Evolutionary conservation across 331 rosid species (phyloP).

Genomic region (Dryas integrifolia): DNA sequence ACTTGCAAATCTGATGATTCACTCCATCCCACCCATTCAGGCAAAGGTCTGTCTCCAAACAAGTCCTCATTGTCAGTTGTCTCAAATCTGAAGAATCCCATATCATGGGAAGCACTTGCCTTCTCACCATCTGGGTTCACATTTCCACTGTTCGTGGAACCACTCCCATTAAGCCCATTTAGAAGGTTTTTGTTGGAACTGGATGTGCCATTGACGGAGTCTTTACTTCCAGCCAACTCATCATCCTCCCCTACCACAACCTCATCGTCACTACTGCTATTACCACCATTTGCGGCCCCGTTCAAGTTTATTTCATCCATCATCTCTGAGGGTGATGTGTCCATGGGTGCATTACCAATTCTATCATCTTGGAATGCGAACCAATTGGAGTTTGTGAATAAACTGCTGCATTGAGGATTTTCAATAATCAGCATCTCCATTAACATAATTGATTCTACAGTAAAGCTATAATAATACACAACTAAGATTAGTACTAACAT

Average conservation of each 20-base stretch:
- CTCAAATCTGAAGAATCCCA: slow-evolving; percentile 86
- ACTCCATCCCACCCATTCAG: slow-evolving; percentile 93
- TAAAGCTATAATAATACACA: neutral
- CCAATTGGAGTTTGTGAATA: slow-evolving; percentile 99
- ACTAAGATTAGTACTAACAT: neutral
- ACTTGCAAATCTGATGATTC: slow-evolving; percentile 70
- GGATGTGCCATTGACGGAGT: slow-evolving; percentile 49
- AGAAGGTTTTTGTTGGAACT: slow-evolving; percentile 50
- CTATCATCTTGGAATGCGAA: slow-evolving; percentile 96
- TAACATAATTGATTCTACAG: slow-evolving; percentile 5
- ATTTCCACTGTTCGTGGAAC: slow-evolving; percentile 45
- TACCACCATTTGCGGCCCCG: slow-evolving; percentile 67
- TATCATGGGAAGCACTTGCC: slow-evolving; percentile 52
- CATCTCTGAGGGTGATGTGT: slow-evolving; percentile 62
- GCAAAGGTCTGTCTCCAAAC: slow-evolving; percentile 73
- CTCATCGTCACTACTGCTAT: slow-evolving; percentile 85
- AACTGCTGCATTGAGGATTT: slow-evolving; percentile 53
- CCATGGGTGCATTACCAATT: slow-evolving; percentile 53
- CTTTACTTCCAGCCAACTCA: slow-evolving; percentile 62
- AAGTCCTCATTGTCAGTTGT: slow-evolving; percentile 60
- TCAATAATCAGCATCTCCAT: slow-evolving; percentile 8
- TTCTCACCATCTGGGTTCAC: slow-evolving; percentile 44
- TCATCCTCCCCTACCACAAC: slow-evolving; percentile 94
- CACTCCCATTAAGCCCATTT: slow-evolving; percentile 46
- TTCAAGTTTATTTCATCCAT: slow-evolving; percentile 87